Evolutionary conservation across 2,329 filamentous ascomycete genomes (phyloP), one percentile per base, ranked within the genome.

Genomic region (Penicillium verrucosum): DNA sequence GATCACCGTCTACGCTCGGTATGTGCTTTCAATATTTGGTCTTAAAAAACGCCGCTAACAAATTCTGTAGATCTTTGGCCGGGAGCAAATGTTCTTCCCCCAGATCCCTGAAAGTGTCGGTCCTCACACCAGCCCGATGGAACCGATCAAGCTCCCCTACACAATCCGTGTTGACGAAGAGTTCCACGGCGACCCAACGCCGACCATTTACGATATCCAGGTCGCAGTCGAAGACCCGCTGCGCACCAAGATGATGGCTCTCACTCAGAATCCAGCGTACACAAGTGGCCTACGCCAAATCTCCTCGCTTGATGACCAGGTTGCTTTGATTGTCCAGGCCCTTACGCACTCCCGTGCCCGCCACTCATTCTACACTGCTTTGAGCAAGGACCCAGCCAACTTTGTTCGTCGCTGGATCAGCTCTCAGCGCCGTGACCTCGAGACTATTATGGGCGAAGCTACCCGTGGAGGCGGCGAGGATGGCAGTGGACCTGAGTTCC

Each of bases 161-260:
- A 99, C 92, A 9, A 94, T 99, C 70, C 90, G 93, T 57, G 89
- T 97, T 40, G 94, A 99, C 73, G 82, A 90, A 67, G 85, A 87
- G 9, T 93, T 92, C 69, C 88, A 93, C 70, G 86, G 85, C 64
- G 78, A 86, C 54, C 88, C 90, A 4, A 80, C 85, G 50, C 87
- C 90, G 1, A 97, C 92, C 6, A 81, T 97, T 65, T 97, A 97
- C 78, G 93, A 97, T 73, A 82, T 99, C 46, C 87, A 87, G 65
- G 89, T 99, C 44, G 82, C 86, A 1, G 83, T 96, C 16, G 90
- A 95, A 65, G 91, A 96, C 70, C 90, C 92, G 1, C 81, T 95
- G 48, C 86, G 87, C 50, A 81, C 82, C 34, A 84, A 84, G 66
- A 82, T 91, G 72, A 74, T 84, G 41, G 78, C 85, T 14, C 81